Base-by-base conservation (phyloP, 2,329 filamentous ascomycete species). In the Huntiella omanensis region DNA sequence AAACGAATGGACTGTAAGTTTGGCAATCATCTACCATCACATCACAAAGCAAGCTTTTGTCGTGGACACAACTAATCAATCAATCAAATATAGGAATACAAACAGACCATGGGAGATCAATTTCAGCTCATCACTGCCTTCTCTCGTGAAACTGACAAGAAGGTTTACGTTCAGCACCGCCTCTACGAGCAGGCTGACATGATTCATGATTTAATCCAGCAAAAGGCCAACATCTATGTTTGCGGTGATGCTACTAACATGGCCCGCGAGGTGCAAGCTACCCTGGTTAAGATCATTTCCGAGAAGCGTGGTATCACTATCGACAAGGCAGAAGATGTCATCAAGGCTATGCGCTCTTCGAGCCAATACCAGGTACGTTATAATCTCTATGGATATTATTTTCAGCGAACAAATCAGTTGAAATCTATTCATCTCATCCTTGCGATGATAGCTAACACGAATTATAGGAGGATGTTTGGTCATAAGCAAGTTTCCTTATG, bases 211-310 rank as follows among this genome's bases (percentile, higher is more conserved):
- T 75, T 98, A 1, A 70, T 98, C 7, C 70, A 81, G 54, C 70
- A 86, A 62, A 83, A 87, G 61, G 91, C 85, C 4, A 95, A 91
- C 64, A 87, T 98, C 62, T 98, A 98, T 61, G 88, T 98, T 49
- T 98, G 92, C 57, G 91, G 91, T 65, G 91, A 98, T 59, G 92
- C 92, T 1, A 83, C 91, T 48, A 87, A 94, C 67, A 95, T 95
- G 87, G 87, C 87, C 40, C 79, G 87, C 49, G 87, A 93, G 60
- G 86, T 95, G 57, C 95, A 92, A 60, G 70, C 79, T 17, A 76
- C 85, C n/a, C 70, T 98, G 38, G 80, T 72, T 19, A 79, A 92
- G 59, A 92, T 96, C 57, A 79, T 98, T 55, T 71, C 86, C 19
- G 77, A 87, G 59, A 74, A 93, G 61, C 75, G 91, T 46, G 81